Evolutionary conservation across 2,329 filamentous ascomycete species (phyloP).

Genomic region (Epichloe brachyelytri): DNA sequence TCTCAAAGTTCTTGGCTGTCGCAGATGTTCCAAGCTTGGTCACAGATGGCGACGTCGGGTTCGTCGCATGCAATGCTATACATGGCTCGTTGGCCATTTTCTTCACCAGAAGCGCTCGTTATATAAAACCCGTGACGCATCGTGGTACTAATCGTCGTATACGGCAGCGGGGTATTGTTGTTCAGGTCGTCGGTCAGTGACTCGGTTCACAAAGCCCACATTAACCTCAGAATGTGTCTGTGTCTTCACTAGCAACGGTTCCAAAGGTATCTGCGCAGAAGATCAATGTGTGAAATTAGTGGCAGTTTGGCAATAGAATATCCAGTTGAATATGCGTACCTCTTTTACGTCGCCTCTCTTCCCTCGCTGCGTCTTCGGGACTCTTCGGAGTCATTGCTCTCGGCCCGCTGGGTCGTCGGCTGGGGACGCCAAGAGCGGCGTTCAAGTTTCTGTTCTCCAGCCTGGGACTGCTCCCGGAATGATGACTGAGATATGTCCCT

Average conservation of each 20-base stretch:
- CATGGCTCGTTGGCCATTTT: no score
- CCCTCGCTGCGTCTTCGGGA: conserved; percentile 30
- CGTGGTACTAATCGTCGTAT: no score
- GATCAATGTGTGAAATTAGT: background rate
- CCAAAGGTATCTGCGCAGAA: conserved; percentile 14
- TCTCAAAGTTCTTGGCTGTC: no score
- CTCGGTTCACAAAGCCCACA: no score
- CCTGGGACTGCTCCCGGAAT: conserved; percentile 42
- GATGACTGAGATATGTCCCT: conserved; percentile 34
- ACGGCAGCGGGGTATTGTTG: no score
- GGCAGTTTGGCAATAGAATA: background rate
- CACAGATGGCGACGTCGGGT: no score
- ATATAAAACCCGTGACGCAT: no score
- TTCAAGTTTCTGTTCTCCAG: conserved; percentile 45
- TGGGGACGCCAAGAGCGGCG: conserved; percentile 37
- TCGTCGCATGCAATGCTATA: no score
- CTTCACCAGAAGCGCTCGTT: no score
- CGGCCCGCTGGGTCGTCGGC: conserved; percentile 43
- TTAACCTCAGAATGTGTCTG: conserved; percentile 21
- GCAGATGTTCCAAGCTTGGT: no score
- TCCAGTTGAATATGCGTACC: conserved; percentile 27
- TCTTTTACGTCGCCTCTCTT: conserved; percentile 42
- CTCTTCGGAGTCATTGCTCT: conserved; percentile 48
- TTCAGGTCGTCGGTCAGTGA: no score
- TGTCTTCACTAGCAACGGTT: conserved; percentile 20